Base-by-base conservation (phyloP, 2,329 filamentous ascomycete genomes). In the Didymella keratinophila region DNA sequence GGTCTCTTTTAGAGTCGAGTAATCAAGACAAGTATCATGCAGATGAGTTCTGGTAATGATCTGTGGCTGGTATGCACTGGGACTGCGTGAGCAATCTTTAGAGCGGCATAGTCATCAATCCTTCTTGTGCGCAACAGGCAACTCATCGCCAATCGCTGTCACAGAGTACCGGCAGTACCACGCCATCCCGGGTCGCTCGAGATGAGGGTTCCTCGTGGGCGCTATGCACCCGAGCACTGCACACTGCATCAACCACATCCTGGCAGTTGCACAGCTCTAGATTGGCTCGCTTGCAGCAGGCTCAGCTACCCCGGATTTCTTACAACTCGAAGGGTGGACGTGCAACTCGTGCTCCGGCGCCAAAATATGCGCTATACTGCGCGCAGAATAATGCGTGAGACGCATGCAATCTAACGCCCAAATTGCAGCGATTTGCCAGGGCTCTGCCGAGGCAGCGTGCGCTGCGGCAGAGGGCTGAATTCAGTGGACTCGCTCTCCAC, bases 1-100 rank as follows among this genome's bases (percentile, higher is more conserved):
- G 82, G 82, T 20, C 68, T 86, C 62, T 84, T 81, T 67, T 83
- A 78, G 64, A 50, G 46, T 46, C 45, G 41, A 50, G 41, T 43
- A 58, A 58, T 51, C 45, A 58, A 54, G 45, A 58, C 41, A n/a
- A 53, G 55, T 63, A 53, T 61, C 51, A 52, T 27, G 62, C 52
- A 56, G 18, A 60, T 28, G 47, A 54, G 27, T 27, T 47, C 23
- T 48, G 14, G 39, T 18, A 49, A 53, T 46, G 53, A 27, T 30
- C 32, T 58, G 51, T 52, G 52, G 52, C 52, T 57, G 47, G 41
- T 39, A 51, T 49, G 50, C 32, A 44, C 44, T 28, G 52, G 48
- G 44, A 59, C 28, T 52, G 37, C 30, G 45, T 36, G 25, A 49
- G 34, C 7, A 46, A 44, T 37, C 34, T 42, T 32, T 18, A 39